These are phyloP conservation scores for Botrytis paeoniae DNA, from an alignment of 2,329 filamentous ascomycete species.

Conservation along the genomic window DNA sequence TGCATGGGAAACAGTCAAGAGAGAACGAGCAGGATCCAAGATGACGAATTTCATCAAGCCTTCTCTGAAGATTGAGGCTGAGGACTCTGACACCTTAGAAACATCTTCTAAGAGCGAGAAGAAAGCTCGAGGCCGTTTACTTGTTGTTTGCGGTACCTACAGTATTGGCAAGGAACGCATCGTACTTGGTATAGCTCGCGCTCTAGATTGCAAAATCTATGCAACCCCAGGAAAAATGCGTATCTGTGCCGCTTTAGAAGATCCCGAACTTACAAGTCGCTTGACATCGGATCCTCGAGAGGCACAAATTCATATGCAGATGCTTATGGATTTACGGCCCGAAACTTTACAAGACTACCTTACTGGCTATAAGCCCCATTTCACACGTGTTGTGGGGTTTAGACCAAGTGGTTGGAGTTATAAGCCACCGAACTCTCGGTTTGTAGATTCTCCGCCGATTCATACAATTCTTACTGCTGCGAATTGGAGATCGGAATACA, in stretches of 20 bases:
- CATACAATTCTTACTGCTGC: constrained; percentile 59
- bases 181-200: constrained; percentile 85
- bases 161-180: constrained; percentile 97
- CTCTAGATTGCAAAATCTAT: constrained; percentile 84
- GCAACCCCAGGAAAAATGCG: constrained; percentile 78
- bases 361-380: constrained; percentile 73
- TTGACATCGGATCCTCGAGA: constrained; percentile 77
- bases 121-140: constrained; percentile 61
- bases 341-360: constrained; percentile 92
- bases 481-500: constrained; percentile 72
- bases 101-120: constrained; percentile 18
- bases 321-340: constrained; percentile 86
- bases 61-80: constrained; percentile 30
- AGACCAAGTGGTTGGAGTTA: constrained; percentile 95
- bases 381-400: constrained; percentile 84
- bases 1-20: constrained; percentile 55
- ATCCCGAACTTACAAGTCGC: constrained; percentile 72
- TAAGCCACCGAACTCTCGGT: constrained; percentile 63
- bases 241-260: constrained; percentile 81
- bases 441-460: constrained; percentile 61
- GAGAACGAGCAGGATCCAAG: constrained; percentile 51
- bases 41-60: constrained; percentile 61
- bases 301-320: constrained; percentile 97
- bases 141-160: constrained; percentile 94
- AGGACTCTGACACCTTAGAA: constrained; percentile 30